These are phyloP conservation scores for Pulveroboletus ravenelii DNA, from an alignment of 768 basidiomycete species.

Conservation along the genomic window DNA sequence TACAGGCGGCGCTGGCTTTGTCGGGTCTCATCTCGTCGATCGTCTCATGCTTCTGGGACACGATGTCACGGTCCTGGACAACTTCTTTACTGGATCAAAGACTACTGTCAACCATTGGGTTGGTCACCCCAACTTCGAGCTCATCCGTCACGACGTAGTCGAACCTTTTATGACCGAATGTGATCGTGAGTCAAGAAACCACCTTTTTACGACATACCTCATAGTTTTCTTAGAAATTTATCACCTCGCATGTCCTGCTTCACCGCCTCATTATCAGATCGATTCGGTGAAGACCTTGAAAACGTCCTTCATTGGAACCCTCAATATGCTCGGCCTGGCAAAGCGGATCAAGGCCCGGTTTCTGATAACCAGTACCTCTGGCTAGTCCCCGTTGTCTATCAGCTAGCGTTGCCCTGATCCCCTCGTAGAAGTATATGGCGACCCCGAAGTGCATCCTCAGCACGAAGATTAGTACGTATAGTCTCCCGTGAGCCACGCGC, in stretches of 20 bases:
- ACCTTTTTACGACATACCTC: not conserved
- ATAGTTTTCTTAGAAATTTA: conserved; percentile 70
- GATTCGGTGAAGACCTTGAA: conserved; percentile 98
- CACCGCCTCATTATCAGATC: conserved; percentile 96
- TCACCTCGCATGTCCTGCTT: conserved; percentile 96
- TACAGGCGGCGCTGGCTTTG: conserved; percentile 98
- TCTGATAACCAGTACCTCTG: conserved; percentile 92
- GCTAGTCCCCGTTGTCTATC: conserved; percentile 37
- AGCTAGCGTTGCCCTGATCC: not conserved
- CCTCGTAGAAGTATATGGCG: conserved; percentile 87
- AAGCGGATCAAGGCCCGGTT: conserved; percentile 98
- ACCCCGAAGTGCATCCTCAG: conserved; percentile 97
- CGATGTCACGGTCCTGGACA: conserved; percentile 95
- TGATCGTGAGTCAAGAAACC: conserved; percentile 60
- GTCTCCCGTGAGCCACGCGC: not conserved
- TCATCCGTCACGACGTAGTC: conserved; percentile 96
- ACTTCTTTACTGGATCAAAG: conserved; percentile 98
- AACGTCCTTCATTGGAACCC: conserved; percentile 95
- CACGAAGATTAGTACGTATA: conserved; percentile 82
- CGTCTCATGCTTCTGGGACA: conserved; percentile 97
- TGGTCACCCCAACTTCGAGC: conserved; percentile 98
- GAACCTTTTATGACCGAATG: conserved; percentile 99
- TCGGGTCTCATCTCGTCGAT: conserved; percentile 97
- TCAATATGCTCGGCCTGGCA: conserved; percentile 98
- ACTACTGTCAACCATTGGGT: conserved; percentile 96